Base-by-base conservation (phyloP, 2,329 filamentous ascomycete species). In the Cladobotryum mycophilum region DNA sequence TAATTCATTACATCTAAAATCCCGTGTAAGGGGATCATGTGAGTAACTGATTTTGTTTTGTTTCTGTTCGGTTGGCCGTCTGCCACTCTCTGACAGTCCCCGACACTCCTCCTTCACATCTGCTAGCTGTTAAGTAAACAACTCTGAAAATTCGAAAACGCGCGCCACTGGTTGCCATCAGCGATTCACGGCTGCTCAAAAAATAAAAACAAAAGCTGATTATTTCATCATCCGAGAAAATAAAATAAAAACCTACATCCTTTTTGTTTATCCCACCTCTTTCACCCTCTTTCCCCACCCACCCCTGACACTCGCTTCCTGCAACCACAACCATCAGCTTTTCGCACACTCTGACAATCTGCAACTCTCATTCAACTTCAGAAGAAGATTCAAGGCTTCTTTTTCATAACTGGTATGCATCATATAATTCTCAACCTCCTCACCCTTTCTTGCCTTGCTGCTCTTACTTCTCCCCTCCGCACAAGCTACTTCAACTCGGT, bases 71-170 rank as follows among this genome's bases (percentile, higher is more conserved):
- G 20, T 48, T 41, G 45, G 20, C 45, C 41, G 50, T 30, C 50
- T 30, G 50, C 12, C 45, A 51, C 40, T 30, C 35, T 15, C 18
- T n/a, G 17, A 2, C 9, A 38, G 36, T 18, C 17, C 45, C 35
- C 15, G 18, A 45, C 30, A 38, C 17, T 38, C 36, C 30, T 33
- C 17, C 30, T 41, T 45, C 40, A 20, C 48, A 41, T 54, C 41
- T 43, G 42, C 47, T 49, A 52, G 43, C 48, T 52, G 52, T 44
- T 44, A 17, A 37, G 37, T 45, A 54, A 45, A 45, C n/a, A 45
- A 41, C 17, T 34, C 13, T n/a, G 25, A 25, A 43, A n/a, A 17
- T n/a, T 17, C 13, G 37, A 37, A n/a, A 12, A 48, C 45, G 45
- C 50, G 50, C 44, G 14, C n/a, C 37, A 25, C 14, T 12, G 30